Percentiles rank a stretch among this genome's conserved stretches.
These are phyloP conservation scores for Gossypium lobatum DNA, from an alignment of 441 rosid genomes.

Conservation along the genomic window DNA sequence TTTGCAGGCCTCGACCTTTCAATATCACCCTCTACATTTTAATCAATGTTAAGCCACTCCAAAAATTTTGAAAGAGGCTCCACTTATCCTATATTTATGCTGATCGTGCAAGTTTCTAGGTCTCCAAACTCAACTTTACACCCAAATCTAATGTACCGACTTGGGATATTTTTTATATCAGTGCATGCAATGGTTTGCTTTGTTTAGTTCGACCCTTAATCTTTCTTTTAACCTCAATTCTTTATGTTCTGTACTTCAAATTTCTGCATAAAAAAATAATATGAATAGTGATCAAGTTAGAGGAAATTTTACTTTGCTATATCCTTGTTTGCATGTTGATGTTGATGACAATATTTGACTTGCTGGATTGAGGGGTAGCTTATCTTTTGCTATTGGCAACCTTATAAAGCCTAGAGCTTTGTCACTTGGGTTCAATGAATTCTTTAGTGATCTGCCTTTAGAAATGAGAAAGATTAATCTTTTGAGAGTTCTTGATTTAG, in stretches of 20 bases:
- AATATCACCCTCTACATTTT: slow-evolving; percentile 10
- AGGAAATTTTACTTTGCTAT: slow-evolving; percentile 31
- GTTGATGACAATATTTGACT: slow-evolving; percentile 24
- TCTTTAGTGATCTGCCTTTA: slow-evolving; percentile 38
- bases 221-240: slow-evolving; percentile 24
- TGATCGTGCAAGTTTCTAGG: neutral
- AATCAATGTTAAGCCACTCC: slow-evolving; percentile 9
- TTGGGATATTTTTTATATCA: slow-evolving; percentile 4
- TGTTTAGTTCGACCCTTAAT: slow-evolving; percentile 27
- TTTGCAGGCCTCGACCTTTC: slow-evolving; percentile 5
- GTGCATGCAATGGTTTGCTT: slow-evolving; percentile 18
- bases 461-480: slow-evolving; percentile 32
- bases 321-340: slow-evolving; percentile 39
- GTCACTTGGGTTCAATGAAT: slow-evolving; percentile 41
- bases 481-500: too few relatives aligned
- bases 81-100: slow-evolving; percentile 8
- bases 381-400: slow-evolving; percentile 33
- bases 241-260: slow-evolving; percentile 21
- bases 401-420: slow-evolving; percentile 46
- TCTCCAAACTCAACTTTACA: slow-evolving; percentile 10
- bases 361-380: slow-evolving; percentile 38
- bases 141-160: slow-evolving; percentile 11
- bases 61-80: slow-evolving; percentile 12
- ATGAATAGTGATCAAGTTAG: neutral
- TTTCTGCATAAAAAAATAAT: slow-evolving; percentile 3